Conservation (phyloP, 2,329 filamentous ascomycete species). For the Penicillium sclerotiorum region DNA sequence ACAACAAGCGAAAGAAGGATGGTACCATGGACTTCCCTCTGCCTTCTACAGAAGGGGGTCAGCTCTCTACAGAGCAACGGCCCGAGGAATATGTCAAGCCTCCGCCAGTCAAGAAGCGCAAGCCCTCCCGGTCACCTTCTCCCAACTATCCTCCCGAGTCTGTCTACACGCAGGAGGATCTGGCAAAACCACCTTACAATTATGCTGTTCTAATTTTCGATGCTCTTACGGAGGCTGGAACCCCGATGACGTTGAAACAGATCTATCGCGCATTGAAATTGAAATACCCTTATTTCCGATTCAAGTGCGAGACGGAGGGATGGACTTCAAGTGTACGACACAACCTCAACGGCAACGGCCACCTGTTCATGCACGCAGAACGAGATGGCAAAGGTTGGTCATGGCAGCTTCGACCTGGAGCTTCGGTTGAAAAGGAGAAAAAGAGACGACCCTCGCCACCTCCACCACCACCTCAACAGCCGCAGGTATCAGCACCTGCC, state of each 20-base stretch:
- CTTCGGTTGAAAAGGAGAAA: slow-evolving; percentile 62
- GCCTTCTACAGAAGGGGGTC: slow-evolving; percentile 47
- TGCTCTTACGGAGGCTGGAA: slow-evolving; percentile 59
- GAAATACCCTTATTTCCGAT: slow-evolving; percentile 64
- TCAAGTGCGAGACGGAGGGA: slow-evolving; percentile 64
- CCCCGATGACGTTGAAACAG: slow-evolving; percentile 65
- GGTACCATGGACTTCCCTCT: slow-evolving; percentile 46
- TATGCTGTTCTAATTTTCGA: slow-evolving; percentile 68
- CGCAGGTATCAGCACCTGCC: slow-evolving; percentile 29
- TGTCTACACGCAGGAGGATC: slow-evolving; percentile 64
- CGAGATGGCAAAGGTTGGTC: slow-evolving; percentile 65
- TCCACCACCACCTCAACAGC: slow-evolving; percentile 33
- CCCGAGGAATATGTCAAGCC: slow-evolving; percentile 47
- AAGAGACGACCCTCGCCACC: slow-evolving; percentile 51
- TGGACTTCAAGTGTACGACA: slow-evolving; percentile 70
- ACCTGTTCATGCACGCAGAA: slow-evolving; percentile 62
- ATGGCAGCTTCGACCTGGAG: slow-evolving; percentile 62
- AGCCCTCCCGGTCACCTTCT: slow-evolving; percentile 61
- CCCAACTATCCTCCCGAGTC: slow-evolving; percentile 62
- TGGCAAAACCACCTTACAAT: slow-evolving; percentile 63
- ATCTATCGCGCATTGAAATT: slow-evolving; percentile 67
- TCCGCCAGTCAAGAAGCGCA: slow-evolving; percentile 52
- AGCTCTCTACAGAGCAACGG: slow-evolving; percentile 39
- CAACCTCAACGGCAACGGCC: slow-evolving; percentile 61
- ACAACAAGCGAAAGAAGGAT: slow-evolving; percentile 52